Evolutionary conservation across 208 protist species (phyloP).

Genomic region (Acanthamoeba royreba): DNA sequence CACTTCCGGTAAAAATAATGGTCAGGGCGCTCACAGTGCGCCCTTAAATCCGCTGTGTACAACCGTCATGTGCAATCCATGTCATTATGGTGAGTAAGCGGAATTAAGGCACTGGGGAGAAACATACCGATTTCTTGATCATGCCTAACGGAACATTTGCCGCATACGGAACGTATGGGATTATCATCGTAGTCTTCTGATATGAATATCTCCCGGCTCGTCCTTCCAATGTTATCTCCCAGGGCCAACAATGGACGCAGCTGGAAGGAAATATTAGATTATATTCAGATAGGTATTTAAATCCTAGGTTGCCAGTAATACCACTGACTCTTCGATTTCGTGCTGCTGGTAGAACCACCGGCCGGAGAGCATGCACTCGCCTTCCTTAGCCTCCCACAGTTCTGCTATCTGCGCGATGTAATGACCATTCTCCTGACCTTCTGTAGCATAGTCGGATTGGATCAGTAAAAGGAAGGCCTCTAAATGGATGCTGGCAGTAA

Average conservation of each 20-base stretch:
- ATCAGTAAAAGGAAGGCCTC: background rate
- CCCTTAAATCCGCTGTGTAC: background rate
- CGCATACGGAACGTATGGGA: background rate
- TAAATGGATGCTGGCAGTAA: background rate
- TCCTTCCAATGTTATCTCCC: background rate
- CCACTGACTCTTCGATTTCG: background rate
- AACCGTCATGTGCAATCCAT: background rate
- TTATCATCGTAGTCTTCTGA: conserved; percentile 45
- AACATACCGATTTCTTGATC: conserved; percentile 6
- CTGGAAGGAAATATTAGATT: background rate
- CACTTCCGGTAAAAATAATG: conserved; percentile 33
- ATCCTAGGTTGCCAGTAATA: no score
- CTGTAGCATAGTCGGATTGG: background rate
- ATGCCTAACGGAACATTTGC: background rate
- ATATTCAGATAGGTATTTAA: no score
- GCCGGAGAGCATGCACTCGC: background rate
- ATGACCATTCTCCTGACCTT: background rate
- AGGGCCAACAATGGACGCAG: background rate
- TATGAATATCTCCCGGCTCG: background rate
- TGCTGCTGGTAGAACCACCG: conserved; percentile 28
- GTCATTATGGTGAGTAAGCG: background rate
- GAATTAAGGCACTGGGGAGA: background rate
- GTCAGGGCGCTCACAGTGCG: background rate
- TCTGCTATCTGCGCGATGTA: conserved; percentile 35
- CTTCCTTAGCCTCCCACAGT: conserved; percentile 10